phyloP scores from a whole-genome alignment of 2,329 filamentous ascomycete genomes.

The Fusarium miscanthi region DNA sequence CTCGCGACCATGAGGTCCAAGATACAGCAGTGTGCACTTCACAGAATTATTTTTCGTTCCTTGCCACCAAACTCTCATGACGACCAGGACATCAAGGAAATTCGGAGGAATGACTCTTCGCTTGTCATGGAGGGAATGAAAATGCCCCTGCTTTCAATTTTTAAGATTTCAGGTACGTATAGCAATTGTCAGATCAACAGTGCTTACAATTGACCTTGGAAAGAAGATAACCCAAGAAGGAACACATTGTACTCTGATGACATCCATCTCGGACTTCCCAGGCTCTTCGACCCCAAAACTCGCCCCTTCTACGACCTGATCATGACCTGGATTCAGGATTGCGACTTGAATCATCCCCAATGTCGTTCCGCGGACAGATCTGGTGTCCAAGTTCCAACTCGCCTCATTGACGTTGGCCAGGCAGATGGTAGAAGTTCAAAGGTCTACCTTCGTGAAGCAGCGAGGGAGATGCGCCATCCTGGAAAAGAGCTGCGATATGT shows the following conservation, averaged over 20 bases:
- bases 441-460: neutral
- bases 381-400: neutral
- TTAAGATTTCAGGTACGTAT: neutral
- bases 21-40: constrained; percentile 4
- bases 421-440: neutral
- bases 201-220: neutral
- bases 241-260: neutral
- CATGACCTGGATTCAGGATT: constrained; percentile 17
- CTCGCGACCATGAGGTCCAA: neutral
- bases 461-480: neutral
- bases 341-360: constrained; percentile 3
- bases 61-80: neutral
- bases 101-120: neutral
- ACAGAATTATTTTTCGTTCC: neutral
- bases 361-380: neutral
- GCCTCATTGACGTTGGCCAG: constrained; percentile 8
- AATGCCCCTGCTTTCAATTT: neutral
- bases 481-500: neutral
- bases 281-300: neutral
- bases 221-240: neutral
- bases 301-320: constrained; percentile 4
- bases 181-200: neutral
- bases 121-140: neutral
- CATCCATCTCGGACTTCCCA: constrained; percentile 17
- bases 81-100: neutral